Conservation (phyloP, 768 basidiomycete species). For the Leccinum rimulosum region DNA sequence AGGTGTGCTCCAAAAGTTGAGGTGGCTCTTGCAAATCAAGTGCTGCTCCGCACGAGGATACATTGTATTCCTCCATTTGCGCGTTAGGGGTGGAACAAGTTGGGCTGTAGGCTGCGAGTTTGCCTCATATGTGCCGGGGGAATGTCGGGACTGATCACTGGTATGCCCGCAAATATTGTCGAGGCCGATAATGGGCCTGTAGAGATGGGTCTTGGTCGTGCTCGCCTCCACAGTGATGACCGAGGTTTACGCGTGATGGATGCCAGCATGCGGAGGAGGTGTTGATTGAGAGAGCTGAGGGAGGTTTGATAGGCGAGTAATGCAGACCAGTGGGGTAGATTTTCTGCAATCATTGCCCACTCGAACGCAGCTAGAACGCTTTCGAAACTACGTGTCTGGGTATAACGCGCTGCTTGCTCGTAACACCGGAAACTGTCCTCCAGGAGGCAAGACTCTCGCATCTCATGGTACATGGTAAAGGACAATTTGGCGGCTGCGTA, state of each 20-base stretch:
- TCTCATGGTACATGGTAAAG: neutral
- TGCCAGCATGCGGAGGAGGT: conserved; percentile 16
- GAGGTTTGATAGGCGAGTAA: conserved; percentile 22
- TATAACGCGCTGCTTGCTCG: conserved; percentile 13
- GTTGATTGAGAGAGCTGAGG: conserved; percentile 16
- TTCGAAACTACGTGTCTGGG: neutral
- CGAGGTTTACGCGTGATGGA: conserved; percentile 11
- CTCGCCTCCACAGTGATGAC: too few species aligned
- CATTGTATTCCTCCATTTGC: too few species aligned
- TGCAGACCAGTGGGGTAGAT: conserved; percentile 14
- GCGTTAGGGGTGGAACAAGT: too few species aligned
- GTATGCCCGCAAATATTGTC: too few species aligned
- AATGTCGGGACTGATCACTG: too few species aligned
- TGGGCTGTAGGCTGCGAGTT: too few species aligned
- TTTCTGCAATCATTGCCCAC: conserved; percentile 15
- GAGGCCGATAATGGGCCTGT: too few species aligned
- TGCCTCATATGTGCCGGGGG: too few species aligned
- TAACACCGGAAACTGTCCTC: conserved; percentile 15
- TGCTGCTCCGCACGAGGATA: too few species aligned
- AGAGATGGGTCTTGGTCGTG: too few species aligned
- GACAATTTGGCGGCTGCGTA: neutral
- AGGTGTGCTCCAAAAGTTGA: too few species aligned
- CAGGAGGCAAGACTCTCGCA: neutral
- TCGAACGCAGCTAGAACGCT: conserved; percentile 12
- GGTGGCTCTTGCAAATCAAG: too few species aligned